Conservation (phyloP, 768 basidiomycete genomes). For the Kondoa malvinella region DNA sequence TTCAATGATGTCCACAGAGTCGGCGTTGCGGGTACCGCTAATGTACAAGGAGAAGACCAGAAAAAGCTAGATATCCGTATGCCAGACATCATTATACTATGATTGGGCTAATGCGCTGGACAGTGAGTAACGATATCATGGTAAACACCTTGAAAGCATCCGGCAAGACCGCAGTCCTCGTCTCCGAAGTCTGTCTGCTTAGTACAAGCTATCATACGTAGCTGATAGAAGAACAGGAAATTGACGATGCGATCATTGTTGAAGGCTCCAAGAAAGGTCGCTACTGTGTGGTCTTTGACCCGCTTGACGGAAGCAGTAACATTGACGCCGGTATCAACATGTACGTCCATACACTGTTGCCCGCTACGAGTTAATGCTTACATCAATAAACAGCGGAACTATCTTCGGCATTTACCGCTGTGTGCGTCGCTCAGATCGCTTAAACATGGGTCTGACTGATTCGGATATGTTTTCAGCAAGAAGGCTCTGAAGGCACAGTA, state of each 20-base stretch:
- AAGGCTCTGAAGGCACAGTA: constrained; percentile 60
- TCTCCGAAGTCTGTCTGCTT: constrained; percentile 64
- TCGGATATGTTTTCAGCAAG: constrained; percentile 38
- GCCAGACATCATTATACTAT: neutral
- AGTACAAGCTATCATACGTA: constrained; percentile 23
- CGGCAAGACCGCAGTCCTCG: constrained; percentile 91
- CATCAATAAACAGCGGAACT: constrained; percentile 40
- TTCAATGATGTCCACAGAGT: constrained; percentile 43
- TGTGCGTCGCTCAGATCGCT: constrained; percentile 34
- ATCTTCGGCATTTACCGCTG: constrained; percentile 94
- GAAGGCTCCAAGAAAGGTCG: constrained; percentile 66
- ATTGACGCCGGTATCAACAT: constrained; percentile 98
- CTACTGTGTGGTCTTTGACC: constrained; percentile 98
- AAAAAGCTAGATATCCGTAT: constrained; percentile 53
- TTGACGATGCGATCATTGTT: constrained; percentile 64
- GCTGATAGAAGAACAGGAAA: constrained; percentile 16
- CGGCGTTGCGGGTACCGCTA: constrained; percentile 87
- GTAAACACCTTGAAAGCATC: constrained; percentile 86
- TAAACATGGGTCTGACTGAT: neutral
- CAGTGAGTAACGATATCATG: constrained; percentile 88
- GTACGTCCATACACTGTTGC: constrained; percentile 25
- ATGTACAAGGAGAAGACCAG: constrained; percentile 96
- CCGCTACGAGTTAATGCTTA: neutral
- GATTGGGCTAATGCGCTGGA: constrained; percentile 8
- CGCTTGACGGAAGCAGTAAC: constrained; percentile 86